phyloP scores from a whole-genome alignment of 2,329 filamentous ascomycete genomes.

The Colletotrichum musicola region DNA sequence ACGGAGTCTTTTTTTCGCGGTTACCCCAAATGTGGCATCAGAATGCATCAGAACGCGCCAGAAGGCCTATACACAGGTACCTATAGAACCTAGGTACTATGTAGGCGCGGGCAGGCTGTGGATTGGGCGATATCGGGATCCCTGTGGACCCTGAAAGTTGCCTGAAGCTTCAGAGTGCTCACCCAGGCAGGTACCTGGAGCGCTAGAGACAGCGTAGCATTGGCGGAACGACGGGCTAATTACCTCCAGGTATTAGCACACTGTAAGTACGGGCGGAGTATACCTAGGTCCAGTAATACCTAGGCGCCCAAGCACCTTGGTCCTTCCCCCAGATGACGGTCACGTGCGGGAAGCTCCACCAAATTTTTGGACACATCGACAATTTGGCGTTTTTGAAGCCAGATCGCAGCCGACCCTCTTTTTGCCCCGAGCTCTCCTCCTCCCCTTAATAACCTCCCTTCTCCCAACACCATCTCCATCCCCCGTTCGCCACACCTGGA shows the following conservation, averaged over 20 bases:
- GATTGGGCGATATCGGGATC: conserved; percentile 20
- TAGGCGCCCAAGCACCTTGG: background rate
- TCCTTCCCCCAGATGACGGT: conserved; percentile 37
- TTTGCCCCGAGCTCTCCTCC: conserved; percentile 45
- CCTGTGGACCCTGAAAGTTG: background rate
- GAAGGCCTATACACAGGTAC: conserved; percentile 13
- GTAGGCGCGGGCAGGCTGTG: conserved; percentile 24
- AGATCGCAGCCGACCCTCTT: conserved; percentile 51
- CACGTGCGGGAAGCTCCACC: conserved; percentile 49
- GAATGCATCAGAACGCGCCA: conserved; percentile 34
- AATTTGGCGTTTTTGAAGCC: conserved; percentile 57
- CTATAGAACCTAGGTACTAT: too few relatives aligned
- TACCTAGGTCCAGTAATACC: background rate
- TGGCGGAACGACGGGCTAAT: too few relatives aligned
- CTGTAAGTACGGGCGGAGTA: background rate
- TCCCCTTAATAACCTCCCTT: conserved; percentile 51
- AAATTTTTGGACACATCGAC: conserved; percentile 60
- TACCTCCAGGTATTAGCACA: too few relatives aligned
- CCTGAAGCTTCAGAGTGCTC: background rate
- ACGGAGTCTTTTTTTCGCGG: background rate
- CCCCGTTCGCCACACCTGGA: conserved; percentile 48
- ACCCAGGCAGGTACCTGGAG: too few relatives aligned
- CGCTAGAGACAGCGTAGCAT: background rate
- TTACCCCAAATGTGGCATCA: conserved; percentile 32
- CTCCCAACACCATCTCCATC: conserved; percentile 47